phyloP scores from a whole-genome alignment of 257 asterid species.

The Nicotiana tomentosiformis region DNA sequence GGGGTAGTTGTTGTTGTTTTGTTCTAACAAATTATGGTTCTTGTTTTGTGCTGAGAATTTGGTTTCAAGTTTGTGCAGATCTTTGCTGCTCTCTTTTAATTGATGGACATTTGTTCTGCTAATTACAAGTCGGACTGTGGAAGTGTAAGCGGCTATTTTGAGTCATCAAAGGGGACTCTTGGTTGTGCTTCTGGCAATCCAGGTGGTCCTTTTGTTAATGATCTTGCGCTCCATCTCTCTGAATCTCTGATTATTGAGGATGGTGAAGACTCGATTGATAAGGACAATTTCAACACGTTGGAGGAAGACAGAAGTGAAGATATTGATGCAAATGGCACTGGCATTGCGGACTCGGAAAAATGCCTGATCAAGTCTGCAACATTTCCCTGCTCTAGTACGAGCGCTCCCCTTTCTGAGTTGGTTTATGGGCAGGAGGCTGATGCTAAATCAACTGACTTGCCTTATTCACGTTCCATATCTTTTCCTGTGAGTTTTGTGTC shows the following conservation, averaged over 20 bases:
- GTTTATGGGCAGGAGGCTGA: slow-evolving; percentile 19
- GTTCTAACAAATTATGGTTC: too few species aligned
- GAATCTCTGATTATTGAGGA: slow-evolving; percentile 33
- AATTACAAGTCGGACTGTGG: slow-evolving; percentile 30
- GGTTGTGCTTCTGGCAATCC: slow-evolving; percentile 14
- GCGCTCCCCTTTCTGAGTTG: slow-evolving; percentile 20
- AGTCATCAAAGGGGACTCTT: slow-evolving; percentile 34
- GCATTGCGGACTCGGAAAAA: slow-evolving; percentile 28
- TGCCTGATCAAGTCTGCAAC: slow-evolving; percentile 42
- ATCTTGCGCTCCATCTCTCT: slow-evolving; percentile 39
- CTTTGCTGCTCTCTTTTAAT: slow-evolving; percentile 29
- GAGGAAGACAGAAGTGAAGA: slow-evolving; percentile 27
- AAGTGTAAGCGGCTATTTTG: slow-evolving; percentile 33
- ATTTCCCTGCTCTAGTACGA: slow-evolving; percentile 38
- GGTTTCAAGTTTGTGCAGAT: neutral
- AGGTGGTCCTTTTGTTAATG: slow-evolving; percentile 36
- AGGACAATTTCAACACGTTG: slow-evolving; percentile 13
- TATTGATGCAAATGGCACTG: slow-evolving; percentile 5
- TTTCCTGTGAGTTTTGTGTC: slow-evolving; percentile 65
- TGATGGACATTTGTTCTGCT: slow-evolving; percentile 54
- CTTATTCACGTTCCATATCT: slow-evolving; percentile 37
- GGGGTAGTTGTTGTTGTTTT: too few species aligned
- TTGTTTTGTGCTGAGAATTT: neutral
- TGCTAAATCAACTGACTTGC: slow-evolving; percentile 19
- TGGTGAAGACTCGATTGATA: slow-evolving; percentile 22